Conservation (phyloP, 768 basidiomycete genomes). For the Trametes coccinea region DNA sequence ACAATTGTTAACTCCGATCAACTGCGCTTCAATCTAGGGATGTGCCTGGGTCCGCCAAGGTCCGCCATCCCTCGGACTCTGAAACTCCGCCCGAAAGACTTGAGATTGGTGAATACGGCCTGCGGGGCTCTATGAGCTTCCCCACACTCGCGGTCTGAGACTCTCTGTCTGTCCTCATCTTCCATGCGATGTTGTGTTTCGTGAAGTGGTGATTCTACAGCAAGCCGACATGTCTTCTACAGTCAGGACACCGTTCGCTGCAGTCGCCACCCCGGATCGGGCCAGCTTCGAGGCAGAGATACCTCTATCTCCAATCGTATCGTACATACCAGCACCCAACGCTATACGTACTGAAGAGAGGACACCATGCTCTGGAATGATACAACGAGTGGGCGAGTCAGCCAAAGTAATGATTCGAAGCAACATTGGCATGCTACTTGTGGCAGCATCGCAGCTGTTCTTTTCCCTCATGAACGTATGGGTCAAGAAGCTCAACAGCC, state of each 20-base stretch:
- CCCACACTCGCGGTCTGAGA: neutral
- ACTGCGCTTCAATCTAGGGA: no score
- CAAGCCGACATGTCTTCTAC: constrained; percentile 4
- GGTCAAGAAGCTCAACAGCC: constrained; percentile 60
- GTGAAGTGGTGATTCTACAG: neutral
- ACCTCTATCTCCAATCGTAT: constrained; percentile 11
- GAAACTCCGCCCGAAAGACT: neutral
- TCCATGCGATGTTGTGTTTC: neutral
- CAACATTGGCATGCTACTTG: constrained; percentile 62
- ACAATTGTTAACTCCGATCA: constrained; percentile 1
- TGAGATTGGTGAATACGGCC: neutral
- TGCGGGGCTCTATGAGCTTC: neutral
- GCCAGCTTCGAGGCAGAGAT: constrained; percentile 5
- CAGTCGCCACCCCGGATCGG: constrained; percentile 4
- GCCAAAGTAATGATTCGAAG: constrained; percentile 17
- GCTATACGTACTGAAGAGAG: neutral
- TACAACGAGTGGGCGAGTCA: neutral
- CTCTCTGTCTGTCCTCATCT: no score
- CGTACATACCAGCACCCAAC: constrained; percentile 8
- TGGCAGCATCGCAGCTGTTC: constrained; percentile 58
- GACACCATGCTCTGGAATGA: neutral
- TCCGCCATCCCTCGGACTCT: neutral
- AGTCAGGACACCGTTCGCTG: constrained; percentile 2
- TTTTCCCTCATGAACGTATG: constrained; percentile 60
- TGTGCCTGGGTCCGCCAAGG: neutral